These are phyloP conservation scores for Aspergillus nanangensis DNA, from an alignment of 495 filamentous ascomycete genomes.

Conservation along the genomic window DNA sequence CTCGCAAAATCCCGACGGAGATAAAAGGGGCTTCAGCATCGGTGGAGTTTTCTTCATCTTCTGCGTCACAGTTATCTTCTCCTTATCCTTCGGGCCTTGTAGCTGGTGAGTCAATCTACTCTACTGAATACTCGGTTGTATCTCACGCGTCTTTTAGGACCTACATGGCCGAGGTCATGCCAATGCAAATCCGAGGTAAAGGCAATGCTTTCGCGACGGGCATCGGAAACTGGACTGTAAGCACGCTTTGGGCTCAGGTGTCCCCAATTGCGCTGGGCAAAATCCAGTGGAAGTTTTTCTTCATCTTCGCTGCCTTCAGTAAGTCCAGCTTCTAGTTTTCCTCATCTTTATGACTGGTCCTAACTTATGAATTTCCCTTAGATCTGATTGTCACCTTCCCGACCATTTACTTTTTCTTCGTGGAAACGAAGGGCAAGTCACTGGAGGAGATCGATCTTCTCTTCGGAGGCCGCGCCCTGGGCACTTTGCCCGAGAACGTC, in stretches of 20 bases:
- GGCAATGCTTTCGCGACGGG: conserved; percentile 44
- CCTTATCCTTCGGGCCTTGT: conserved; percentile 41
- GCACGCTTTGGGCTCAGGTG: conserved; percentile 46
- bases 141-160: conserved; percentile 18
- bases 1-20: conserved; percentile 33
- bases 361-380: conserved; percentile 16
- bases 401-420: conserved; percentile 49
- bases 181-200: conserved; percentile 43
- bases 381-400: conserved; percentile 30
- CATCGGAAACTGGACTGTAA: conserved; percentile 47
- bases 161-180: conserved; percentile 49
- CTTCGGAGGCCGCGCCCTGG: conserved; percentile 46
- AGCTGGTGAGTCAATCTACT: conserved; percentile 29
- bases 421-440: conserved; percentile 51
- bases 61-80: conserved; percentile 43
- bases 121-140: neutral
- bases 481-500: conserved; percentile 35
- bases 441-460: conserved; percentile 55
- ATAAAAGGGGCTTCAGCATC: conserved; percentile 30
- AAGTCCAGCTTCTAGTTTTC: conserved; percentile 7
- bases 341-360: neutral
- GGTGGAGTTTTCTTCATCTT: conserved; percentile 49
- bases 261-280: conserved; percentile 42
- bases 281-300: conserved; percentile 43
- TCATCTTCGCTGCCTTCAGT: conserved; percentile 41